Percentiles rank a stretch among this genome's conserved stretches.
These are phyloP conservation scores for Claviceps fusiformis DNA, from an alignment of 2,329 filamentous ascomycete genomes.

Conservation along the genomic window DNA sequence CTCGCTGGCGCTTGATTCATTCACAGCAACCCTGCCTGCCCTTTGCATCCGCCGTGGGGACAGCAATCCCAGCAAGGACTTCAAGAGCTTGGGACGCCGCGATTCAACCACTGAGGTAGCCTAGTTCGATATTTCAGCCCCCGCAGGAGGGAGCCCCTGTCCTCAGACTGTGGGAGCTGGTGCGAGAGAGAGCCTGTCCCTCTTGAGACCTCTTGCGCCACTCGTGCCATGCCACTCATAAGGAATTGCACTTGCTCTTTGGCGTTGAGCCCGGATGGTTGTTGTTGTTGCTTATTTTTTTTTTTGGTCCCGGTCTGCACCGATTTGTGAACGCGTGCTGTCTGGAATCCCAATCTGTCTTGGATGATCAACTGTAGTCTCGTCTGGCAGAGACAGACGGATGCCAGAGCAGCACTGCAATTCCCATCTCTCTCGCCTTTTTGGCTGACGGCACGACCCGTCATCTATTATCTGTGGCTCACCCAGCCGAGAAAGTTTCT, in stretches of 20 bases:
- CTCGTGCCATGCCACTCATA: background rate
- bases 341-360: background rate
- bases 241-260: slow-evolving; percentile 1
- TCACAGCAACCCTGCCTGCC: background rate
- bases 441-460: slow-evolving; percentile 1
- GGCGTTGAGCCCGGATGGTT: background rate
- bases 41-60: background rate
- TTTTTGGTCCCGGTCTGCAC: background rate
- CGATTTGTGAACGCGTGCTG: background rate
- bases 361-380: background rate
- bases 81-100: background rate
- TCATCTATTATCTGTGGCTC: slow-evolving; percentile 6
- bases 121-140: background rate
- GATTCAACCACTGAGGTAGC: background rate
- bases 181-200: background rate
- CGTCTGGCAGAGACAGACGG: background rate
- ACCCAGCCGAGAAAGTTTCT: slow-evolving; percentile 5
- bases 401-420: background rate
- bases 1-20: background rate
- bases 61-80: slow-evolving; percentile 1
- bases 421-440: background rate
- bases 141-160: slow-evolving; percentile 3
- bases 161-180: background rate
- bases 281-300: background rate
- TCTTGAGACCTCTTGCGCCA: slow-evolving; percentile 3